These are phyloP conservation scores for Penicillium bialowiezense DNA, from an alignment of 495 filamentous ascomycete genomes.

Conservation along the genomic window DNA sequence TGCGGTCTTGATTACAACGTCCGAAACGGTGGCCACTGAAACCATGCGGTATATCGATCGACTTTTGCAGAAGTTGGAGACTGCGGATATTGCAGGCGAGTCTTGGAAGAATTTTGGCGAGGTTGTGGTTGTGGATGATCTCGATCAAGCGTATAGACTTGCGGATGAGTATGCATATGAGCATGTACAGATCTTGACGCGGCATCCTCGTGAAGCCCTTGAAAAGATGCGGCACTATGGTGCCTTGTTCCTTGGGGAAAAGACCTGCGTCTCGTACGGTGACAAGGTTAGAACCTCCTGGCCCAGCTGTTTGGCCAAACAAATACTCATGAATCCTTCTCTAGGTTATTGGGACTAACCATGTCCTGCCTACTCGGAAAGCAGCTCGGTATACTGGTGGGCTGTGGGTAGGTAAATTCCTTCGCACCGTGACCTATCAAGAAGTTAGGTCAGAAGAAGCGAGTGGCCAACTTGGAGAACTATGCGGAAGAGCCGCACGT, in stretches of 20 bases:
- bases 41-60: slow-evolving; percentile 41
- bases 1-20: slow-evolving; percentile 47
- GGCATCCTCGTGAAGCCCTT: slow-evolving; percentile 44
- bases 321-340: no score
- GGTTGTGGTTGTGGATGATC: slow-evolving; percentile 38
- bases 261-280: slow-evolving; percentile 52
- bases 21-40: slow-evolving; percentile 36
- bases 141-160: slow-evolving; percentile 48
- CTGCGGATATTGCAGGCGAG: slow-evolving; percentile 38
- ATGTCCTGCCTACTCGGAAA: slow-evolving; percentile 49
- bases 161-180: slow-evolving; percentile 52
- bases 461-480: slow-evolving; percentile 47
- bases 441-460: slow-evolving; percentile 43
- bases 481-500: slow-evolving; percentile 49
- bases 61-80: slow-evolving; percentile 40
- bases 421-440: slow-evolving; percentile 52
- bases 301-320: no score
- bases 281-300: no score
- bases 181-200: slow-evolving; percentile 54
- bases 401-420: slow-evolving; percentile 53
- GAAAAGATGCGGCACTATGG: slow-evolving; percentile 53
- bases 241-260: slow-evolving; percentile 51
- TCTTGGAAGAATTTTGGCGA: slow-evolving; percentile 50
- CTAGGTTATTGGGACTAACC: slow-evolving; percentile 55
- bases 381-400: slow-evolving; percentile 49